Conservation (phyloP, 176 grass and related monocot genomes). For the Musa troglodytarum region DNA sequence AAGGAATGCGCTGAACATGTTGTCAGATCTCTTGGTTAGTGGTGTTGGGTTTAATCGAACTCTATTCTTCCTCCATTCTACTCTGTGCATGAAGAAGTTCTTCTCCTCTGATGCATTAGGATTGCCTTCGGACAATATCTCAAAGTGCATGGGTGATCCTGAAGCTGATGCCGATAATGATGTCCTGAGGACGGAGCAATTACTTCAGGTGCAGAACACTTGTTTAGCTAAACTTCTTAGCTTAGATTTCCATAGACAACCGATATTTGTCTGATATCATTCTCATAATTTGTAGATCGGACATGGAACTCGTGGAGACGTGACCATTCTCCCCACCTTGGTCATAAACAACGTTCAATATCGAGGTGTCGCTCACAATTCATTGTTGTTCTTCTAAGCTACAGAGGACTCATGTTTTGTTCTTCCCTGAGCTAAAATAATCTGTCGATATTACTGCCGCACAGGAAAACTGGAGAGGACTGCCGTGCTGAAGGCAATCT, state of each 20-base stretch:
- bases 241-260: background rate
- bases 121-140: conserved; percentile 46
- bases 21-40: background rate
- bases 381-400: background rate
- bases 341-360: conserved; percentile 92
- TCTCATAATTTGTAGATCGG: conserved; percentile 40
- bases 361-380: conserved; percentile 27
- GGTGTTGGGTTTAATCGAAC: too few relatives aligned
- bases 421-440: background rate
- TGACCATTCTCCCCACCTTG: conserved; percentile 77
- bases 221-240: background rate
- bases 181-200: conserved; percentile 61
- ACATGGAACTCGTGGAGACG: conserved; percentile 54
- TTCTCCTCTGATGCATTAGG: conserved; percentile 16
- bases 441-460: background rate
- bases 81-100: background rate
- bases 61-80: too few relatives aligned
- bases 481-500: conserved; percentile 70
- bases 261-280: background rate
- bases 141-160: conserved; percentile 71
- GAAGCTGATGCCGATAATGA: conserved; percentile 64
- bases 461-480: conserved; percentile 69
- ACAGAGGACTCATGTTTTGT: background rate
- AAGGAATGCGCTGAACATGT: background rate
- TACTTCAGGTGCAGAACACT: conserved; percentile 38